Conservation (phyloP, 2,329 filamentous ascomycete genomes). For the Epichloe hybrida region DNA sequence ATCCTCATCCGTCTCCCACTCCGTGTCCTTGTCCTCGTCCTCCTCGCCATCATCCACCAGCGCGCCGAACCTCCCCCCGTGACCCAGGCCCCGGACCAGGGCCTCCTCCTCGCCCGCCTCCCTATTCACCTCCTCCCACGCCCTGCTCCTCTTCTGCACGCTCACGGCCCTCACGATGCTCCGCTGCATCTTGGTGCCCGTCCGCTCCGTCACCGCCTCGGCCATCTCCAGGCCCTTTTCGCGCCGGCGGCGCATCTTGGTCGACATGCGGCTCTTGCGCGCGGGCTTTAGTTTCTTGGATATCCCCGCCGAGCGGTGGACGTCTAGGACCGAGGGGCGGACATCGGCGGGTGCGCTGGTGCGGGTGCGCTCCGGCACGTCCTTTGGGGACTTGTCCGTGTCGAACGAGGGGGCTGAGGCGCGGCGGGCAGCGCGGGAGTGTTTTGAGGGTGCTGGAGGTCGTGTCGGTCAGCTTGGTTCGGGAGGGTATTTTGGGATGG, state of each 20-base stretch:
- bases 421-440: conserved; percentile 63
- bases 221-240: conserved; percentile 46
- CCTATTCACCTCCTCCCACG: conserved; percentile 47
- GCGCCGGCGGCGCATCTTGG: conserved; percentile 40
- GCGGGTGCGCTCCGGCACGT: conserved; percentile 23
- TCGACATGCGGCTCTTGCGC: conserved; percentile 40
- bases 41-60: conserved; percentile 6
- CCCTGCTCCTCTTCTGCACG: conserved; percentile 36
- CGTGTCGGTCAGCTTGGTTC: neutral
- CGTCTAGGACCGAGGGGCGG: conserved; percentile 54
- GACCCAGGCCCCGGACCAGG: conserved; percentile 1
- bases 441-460: conserved; percentile 43
- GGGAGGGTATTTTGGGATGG: neutral
- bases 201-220: conserved; percentile 46
- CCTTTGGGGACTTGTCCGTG: conserved; percentile 58
- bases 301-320: conserved; percentile 54
- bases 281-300: conserved; percentile 49
- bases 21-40: conserved; percentile 10
- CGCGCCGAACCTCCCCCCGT: conserved; percentile 7
- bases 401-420: conserved; percentile 57
- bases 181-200: conserved; percentile 39
- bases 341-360: conserved; percentile 7
- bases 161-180: conserved; percentile 35
- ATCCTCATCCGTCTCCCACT: conserved; percentile 22
- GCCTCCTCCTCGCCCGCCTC: conserved; percentile 12